Evolutionary conservation across 2,329 filamentous ascomycete species (phyloP).

Genomic region (Pseudogymnoascus sp.): DNA sequence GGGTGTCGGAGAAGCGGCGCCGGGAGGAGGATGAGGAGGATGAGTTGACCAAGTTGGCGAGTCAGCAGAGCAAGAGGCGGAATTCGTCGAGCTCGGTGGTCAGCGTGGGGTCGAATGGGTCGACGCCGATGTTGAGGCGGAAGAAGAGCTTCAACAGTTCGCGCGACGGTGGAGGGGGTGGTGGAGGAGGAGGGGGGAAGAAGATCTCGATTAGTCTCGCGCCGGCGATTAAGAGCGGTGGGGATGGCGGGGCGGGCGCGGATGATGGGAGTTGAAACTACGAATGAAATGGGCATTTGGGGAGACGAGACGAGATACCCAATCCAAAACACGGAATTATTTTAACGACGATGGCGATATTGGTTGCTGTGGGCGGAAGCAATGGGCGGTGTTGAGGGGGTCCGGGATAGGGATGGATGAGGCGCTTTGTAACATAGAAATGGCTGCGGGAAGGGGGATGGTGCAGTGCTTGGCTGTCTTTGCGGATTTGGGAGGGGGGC

Average conservation of each 20-base stretch:
- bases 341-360: background rate
- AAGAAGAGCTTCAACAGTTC: constrained; percentile 37
- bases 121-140: constrained; percentile 34
- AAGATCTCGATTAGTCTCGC: constrained; percentile 55
- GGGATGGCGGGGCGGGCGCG: constrained; percentile 21
- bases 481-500: background rate
- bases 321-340: background rate
- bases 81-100: constrained; percentile 43
- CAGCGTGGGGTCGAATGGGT: constrained; percentile 22
- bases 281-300: background rate
- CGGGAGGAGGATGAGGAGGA: constrained; percentile 93
- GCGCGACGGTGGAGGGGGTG: constrained; percentile 31
- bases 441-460: background rate
- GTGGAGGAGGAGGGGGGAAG: constrained; percentile 29
- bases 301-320: background rate
- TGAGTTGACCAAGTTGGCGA: constrained; percentile 74
- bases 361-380: background rate
- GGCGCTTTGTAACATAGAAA: constrained; percentile 1
- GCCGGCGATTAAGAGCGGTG: constrained; percentile 30
- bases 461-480: background rate
- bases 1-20: constrained; percentile 79
- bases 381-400: background rate
- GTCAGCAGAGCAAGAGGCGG: constrained; percentile 46
- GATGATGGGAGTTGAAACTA: constrained; percentile 19
- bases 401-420: background rate